These are phyloP conservation scores for Leptographium radiaticola DNA, from an alignment of 2,329 filamentous ascomycete genomes.

Conservation along the genomic window DNA sequence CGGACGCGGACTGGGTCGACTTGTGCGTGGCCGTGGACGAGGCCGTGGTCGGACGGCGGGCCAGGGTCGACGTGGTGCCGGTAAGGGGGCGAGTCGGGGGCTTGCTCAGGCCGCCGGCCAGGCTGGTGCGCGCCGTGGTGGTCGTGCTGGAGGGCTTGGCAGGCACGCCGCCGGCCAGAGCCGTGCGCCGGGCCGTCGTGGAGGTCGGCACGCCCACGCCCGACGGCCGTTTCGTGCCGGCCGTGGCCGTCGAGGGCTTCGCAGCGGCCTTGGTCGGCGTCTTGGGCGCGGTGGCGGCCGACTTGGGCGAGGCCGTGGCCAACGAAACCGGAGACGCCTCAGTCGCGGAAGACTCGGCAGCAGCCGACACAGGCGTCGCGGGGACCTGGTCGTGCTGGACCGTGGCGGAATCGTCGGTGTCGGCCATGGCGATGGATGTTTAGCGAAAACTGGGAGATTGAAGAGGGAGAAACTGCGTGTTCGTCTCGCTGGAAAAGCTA, in stretches of 20 bases:
- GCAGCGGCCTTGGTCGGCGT: constrained; percentile 13
- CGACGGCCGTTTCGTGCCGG: constrained; percentile 14
- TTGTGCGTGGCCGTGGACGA: constrained; percentile 19
- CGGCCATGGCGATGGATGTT: constrained; percentile 19
- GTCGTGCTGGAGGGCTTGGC: constrained; percentile 19
- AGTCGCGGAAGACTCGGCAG: neutral
- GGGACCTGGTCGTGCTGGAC: constrained; percentile 16
- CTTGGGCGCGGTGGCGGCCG: constrained; percentile 9
- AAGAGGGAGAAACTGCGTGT: neutral
- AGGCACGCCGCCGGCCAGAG: constrained; percentile 12
- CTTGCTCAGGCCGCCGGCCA: constrained; percentile 17
- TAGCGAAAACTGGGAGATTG: neutral
- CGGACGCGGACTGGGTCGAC: constrained; percentile 21
- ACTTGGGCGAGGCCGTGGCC: constrained; percentile 8
- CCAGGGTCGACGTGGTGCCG: constrained; percentile 13
- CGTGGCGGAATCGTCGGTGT: constrained; percentile 18
- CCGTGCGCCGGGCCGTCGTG: constrained; percentile 14
- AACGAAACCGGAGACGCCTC: neutral
- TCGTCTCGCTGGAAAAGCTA: too few species aligned
- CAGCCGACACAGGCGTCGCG: neutral
- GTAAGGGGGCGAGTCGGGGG: constrained; percentile 18
- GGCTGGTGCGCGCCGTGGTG: constrained; percentile 14
- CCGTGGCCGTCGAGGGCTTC: constrained; percentile 10
- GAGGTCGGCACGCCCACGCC: constrained; percentile 5
- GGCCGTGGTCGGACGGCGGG: constrained; percentile 19